Conservation (phyloP, 306 rosid species). For the Hippophae gyantsensis region DNA sequence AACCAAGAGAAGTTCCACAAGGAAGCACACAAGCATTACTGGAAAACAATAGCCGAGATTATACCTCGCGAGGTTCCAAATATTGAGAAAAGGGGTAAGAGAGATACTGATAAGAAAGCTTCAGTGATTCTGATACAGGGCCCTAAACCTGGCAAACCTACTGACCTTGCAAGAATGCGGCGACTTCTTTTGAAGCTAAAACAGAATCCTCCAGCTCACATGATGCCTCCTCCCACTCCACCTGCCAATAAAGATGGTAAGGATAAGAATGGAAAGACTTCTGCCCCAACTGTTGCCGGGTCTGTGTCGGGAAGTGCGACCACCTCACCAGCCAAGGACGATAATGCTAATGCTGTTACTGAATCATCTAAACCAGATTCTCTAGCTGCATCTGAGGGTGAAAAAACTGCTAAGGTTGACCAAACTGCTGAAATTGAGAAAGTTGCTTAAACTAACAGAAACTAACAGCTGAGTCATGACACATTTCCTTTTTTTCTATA, state of each 20-base stretch:
- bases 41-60: conserved; percentile 90
- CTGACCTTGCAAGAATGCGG: conserved; percentile 84
- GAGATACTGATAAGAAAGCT: conserved; percentile 67
- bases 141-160: conserved; percentile 92
- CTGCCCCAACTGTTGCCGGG: conserved; percentile 23
- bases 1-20: conserved; percentile 94
- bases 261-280: conserved; percentile 27
- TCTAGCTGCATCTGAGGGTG: conserved; percentile 27
- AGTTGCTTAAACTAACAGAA: too few species aligned
- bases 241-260: conserved; percentile 43
- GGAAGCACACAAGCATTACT: conserved; percentile 82
- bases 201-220: conserved; percentile 72
- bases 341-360: conserved; percentile 27
- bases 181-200: conserved; percentile 70
- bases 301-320: conserved; percentile 16
- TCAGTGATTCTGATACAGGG: conserved; percentile 59
- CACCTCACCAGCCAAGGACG: conserved; percentile 17
- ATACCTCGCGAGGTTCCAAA: conserved; percentile 86
- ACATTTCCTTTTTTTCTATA: neutral
- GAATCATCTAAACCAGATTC: conserved; percentile 26
- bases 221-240: conserved; percentile 84
- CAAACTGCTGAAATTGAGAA: conserved; percentile 10
- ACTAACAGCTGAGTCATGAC: conserved; percentile 30
- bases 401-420: conserved; percentile 22
- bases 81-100: conserved; percentile 91